Evolutionary conservation across 257 asterid species (phyloP).

Genomic region (Sherardia arvensis): DNA sequence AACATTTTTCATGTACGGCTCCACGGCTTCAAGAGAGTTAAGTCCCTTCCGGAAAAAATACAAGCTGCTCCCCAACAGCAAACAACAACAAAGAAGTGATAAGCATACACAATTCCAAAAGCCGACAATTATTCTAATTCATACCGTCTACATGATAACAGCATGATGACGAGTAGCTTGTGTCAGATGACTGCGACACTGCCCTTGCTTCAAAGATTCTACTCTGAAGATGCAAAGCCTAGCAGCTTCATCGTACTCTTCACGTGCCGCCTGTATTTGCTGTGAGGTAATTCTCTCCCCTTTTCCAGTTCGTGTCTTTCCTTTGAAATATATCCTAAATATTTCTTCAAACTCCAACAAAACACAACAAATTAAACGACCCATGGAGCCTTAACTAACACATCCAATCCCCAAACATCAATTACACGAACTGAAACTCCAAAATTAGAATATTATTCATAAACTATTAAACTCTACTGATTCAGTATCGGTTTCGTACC

Average conservation of each 20-base stretch:
- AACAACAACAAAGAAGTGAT: too few species aligned
- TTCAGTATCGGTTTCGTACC: too few species aligned
- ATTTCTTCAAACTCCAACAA: too few species aligned
- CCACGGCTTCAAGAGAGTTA: constrained; percentile 78
- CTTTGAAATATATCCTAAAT: too few species aligned
- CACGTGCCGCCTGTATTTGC: constrained; percentile 70
- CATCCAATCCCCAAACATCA: too few species aligned
- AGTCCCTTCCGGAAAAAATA: constrained; percentile 81
- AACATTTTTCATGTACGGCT: constrained; percentile 58
- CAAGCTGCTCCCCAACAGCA: constrained; percentile 41
- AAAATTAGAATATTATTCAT: too few species aligned
- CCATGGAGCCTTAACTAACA: too few species aligned
- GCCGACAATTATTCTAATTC: constrained; percentile 7
- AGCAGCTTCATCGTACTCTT: constrained; percentile 79
- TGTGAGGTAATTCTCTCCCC: constrained; percentile 64
- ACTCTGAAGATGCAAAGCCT: constrained; percentile 83
- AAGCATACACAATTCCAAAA: too few species aligned
- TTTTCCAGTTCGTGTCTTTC: constrained; percentile 68
- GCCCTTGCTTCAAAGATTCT: constrained; percentile 95
- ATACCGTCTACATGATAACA: constrained; percentile 21
- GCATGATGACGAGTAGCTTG: constrained; percentile 97
- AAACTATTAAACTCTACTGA: too few species aligned
- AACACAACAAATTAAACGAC: too few species aligned
- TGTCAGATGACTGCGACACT: constrained; percentile 72
- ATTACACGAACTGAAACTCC: too few species aligned